Percentiles rank a stretch among this genome's conserved stretches.
Evolutionary conservation across 441 rosid genomes (phyloP).

Genomic region (Corymbia citriodora): DNA sequence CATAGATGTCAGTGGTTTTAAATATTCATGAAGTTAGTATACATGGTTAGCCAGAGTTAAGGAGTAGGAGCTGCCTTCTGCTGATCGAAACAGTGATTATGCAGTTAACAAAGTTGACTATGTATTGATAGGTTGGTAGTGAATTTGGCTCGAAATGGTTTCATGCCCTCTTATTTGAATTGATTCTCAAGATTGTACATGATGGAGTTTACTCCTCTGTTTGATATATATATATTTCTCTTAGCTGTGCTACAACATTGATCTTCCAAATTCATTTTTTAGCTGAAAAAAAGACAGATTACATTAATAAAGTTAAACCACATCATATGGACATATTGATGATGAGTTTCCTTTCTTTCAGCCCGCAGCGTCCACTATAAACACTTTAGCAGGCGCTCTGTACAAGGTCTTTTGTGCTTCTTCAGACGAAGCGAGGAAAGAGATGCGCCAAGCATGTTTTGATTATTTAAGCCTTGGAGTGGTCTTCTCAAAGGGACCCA

Average conservation of each 20-base stretch:
- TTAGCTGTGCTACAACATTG: not conserved
- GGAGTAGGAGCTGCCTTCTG: not conserved
- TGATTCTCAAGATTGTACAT: not conserved
- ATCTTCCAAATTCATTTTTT: not conserved
- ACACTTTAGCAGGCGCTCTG: slow-evolving; percentile 48
- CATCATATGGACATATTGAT: not conserved
- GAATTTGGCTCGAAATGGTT: not conserved
- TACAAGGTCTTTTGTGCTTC: slow-evolving; percentile 52
- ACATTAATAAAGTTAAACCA: not conserved
- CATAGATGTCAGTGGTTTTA: not conserved
- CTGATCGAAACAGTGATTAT: not conserved
- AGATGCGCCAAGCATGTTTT: slow-evolving; percentile 53
- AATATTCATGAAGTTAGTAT: not conserved
- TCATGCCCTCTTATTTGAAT: not conserved
- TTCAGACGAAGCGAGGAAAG: slow-evolving; percentile 42
- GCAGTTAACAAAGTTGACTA: not conserved
- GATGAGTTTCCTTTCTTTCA: slow-evolving; percentile 4
- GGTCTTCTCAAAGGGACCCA: slow-evolving; percentile 36
- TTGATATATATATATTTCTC: not conserved
- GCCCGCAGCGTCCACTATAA: slow-evolving; percentile 58
- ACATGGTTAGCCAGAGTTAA: not conserved
- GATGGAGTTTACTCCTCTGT: not conserved
- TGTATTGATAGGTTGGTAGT: not conserved
- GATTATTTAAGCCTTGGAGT: slow-evolving; percentile 60
- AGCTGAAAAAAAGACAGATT: not conserved